Base-by-base conservation (phyloP, 192 early-diverging fungal species). In the Backusella mclennaniae region DNA sequence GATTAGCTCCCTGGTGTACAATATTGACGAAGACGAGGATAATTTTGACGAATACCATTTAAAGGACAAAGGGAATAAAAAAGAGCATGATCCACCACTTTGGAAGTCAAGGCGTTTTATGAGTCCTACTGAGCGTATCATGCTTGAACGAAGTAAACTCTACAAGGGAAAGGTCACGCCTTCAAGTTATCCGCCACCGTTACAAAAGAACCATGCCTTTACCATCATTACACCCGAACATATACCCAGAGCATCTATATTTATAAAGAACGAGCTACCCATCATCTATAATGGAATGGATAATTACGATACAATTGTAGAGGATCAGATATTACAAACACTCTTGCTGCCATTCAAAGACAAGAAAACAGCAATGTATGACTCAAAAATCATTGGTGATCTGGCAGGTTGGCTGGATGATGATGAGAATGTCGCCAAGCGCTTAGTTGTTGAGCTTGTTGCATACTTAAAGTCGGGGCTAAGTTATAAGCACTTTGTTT, bases 31-130 rank as follows among this genome's bases (percentile, higher is more conserved):
- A 67, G 71, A 67, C 17, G 49, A 63, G 8, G 70, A 70, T 1
- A 74, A 67, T 3, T 81, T 81, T 69, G 44, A 73, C 36, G 74
- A 76, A 69, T 77, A 74, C 42, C 71, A 73, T 14, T 63, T 81
- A 2, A 38, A 49, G 9, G 74, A 66, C 9, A 44, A 23, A 35
- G 53, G 46, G 2, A 7, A n/a, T 23, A 49, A 42, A 53, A 46
- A 73, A 21, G 59, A 73, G 35, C 77, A 78, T 31, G 63, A 66
- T 41, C 31, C 63, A 8, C 70, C 69, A 23, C 15, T 66, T 15
- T 21, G 29, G 2, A 39, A 21, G 6, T 12, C 42, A 26, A 35
- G 67, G 23, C 19, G 35, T 0, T 66, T 36, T 2, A 31, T 63
- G 12, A 77, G 56, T 21, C n/a, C 41, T 7, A 31, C 53, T 9